A percentile compares a stretch with the other conserved stretches of the same genome.
phyloP scores from a whole-genome alignment of 495 filamentous ascomycete species.

The Daldinia decipiens region DNA sequence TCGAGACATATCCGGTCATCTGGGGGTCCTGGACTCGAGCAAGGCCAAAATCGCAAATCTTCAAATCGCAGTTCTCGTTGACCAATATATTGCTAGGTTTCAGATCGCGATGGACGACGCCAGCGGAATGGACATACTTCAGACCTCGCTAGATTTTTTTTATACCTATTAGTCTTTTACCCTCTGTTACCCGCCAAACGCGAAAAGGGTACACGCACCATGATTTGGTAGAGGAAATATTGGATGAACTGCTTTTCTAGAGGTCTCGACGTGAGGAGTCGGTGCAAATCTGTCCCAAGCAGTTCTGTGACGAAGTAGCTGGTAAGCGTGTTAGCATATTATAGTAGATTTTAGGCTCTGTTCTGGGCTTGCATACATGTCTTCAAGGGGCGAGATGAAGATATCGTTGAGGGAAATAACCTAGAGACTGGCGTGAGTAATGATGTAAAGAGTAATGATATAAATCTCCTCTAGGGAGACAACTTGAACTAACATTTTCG shows the following conservation, averaged over 20 bases:
- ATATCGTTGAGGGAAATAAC: slow-evolving; percentile 99
- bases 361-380: slow-evolving; percentile 73
- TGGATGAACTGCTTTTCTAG: slow-evolving; percentile 99
- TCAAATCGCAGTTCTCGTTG: slow-evolving; percentile 99
- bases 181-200: not conserved
- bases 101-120: slow-evolving; percentile 95
- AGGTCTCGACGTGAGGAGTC: slow-evolving; percentile 92
- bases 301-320: slow-evolving; percentile 99
- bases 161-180: slow-evolving; percentile 11
- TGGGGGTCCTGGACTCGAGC: slow-evolving; percentile 99
- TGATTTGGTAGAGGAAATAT: slow-evolving; percentile 98
- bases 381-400: slow-evolving; percentile 98
- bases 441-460: not conserved
- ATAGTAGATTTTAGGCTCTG: not conserved
- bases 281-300: slow-evolving; percentile 94
- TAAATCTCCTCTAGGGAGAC: not conserved
- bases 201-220: slow-evolving; percentile 67
- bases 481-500: slow-evolving; percentile 80
- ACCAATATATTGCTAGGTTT: slow-evolving; percentile 99
- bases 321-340: slow-evolving; percentile 45
- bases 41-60: slow-evolving; percentile 98
- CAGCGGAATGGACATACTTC: slow-evolving; percentile 99
- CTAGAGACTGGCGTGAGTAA: slow-evolving; percentile 57
- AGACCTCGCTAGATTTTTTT: slow-evolving; percentile 77
- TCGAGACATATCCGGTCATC: slow-evolving; percentile 99